A percentile compares a stretch with the other conserved stretches of the same genome.
Evolutionary conservation across 140 eudicot genomes (phyloP).

Genomic region (Oenanthe javanica): DNA sequence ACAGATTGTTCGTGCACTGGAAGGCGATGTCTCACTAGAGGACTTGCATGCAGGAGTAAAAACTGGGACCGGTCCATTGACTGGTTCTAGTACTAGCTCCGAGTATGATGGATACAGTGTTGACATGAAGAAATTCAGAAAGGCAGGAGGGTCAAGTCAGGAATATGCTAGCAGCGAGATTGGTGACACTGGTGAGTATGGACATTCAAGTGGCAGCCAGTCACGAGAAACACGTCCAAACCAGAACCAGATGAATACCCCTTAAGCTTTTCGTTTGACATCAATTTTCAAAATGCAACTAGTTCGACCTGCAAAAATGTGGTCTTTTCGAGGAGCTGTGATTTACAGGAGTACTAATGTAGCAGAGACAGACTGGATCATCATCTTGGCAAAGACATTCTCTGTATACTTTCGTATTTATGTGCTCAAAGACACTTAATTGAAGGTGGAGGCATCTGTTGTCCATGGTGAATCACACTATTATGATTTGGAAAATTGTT

Average conservation of each 20-base stretch:
- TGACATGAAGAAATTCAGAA: slow-evolving; percentile 30
- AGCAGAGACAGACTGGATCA: neutral
- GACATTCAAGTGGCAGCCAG: slow-evolving; percentile 23
- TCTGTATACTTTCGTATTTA: neutral
- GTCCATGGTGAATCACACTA: neutral
- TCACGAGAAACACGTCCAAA: slow-evolving; percentile 15
- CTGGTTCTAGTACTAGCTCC: slow-evolving; percentile 33
- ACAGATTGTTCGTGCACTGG: slow-evolving; percentile 77
- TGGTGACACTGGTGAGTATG: slow-evolving; percentile 28
- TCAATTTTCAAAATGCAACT: neutral
- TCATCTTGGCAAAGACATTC: neutral
- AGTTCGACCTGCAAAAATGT: neutral
- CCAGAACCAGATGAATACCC: slow-evolving; percentile 14
- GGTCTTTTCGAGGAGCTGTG: neutral
- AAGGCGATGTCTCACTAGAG: slow-evolving; percentile 65
- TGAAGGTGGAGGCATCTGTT: slow-evolving; percentile 20
- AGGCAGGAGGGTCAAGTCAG: slow-evolving; percentile 32
- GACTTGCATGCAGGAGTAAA: slow-evolving; percentile 40
- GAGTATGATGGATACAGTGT: slow-evolving; percentile 36
- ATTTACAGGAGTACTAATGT: neutral
- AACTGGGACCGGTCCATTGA: slow-evolving; percentile 14
- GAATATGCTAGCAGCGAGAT: slow-evolving; percentile 41
- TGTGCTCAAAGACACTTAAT: slow-evolving; percentile 3
- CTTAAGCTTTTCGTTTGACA: slow-evolving; percentile 6
- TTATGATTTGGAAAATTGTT: neutral